Evolutionary conservation across 441 rosid genomes (phyloP).

Genomic region (Erodium texanum): DNA sequence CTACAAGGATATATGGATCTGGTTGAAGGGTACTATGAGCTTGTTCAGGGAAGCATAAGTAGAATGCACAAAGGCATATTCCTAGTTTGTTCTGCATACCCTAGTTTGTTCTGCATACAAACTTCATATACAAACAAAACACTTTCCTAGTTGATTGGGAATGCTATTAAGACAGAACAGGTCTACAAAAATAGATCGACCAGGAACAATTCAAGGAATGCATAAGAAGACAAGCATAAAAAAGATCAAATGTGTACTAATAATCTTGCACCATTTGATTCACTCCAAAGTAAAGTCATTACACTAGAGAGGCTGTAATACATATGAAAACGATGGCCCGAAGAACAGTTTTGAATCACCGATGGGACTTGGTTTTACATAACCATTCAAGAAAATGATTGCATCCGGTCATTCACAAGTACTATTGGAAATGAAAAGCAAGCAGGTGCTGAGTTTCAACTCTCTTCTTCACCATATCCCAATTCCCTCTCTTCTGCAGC

Average conservation of each 20-base stretch:
- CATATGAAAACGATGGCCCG: too few relatives aligned
- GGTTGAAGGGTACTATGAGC: not conserved
- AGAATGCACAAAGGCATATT: not conserved
- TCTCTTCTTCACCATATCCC: slow-evolving; percentile 54
- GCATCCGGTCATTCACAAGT: slow-evolving; percentile 13
- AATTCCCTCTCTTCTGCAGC: slow-evolving; percentile 61
- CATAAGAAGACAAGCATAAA: not conserved
- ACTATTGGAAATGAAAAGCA: slow-evolving; percentile 15
- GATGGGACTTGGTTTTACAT: slow-evolving; percentile 10
- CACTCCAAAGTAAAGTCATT: not conserved
- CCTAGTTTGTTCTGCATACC: too few relatives aligned
- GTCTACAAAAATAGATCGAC: too few relatives aligned
- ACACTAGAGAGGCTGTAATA: too few relatives aligned
- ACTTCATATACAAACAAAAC: not conserved
- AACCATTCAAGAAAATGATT: slow-evolving; percentile 14
- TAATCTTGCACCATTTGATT: not conserved
- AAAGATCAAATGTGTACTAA: not conserved
- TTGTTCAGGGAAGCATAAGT: not conserved
- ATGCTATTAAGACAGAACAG: too few relatives aligned
- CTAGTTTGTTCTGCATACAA: not conserved
- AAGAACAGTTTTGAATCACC: too few relatives aligned
- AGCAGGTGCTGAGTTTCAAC: slow-evolving; percentile 24
- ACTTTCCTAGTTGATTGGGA: too few relatives aligned
- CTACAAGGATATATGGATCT: not conserved
- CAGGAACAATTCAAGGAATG: too few relatives aligned